Percentiles rank a stretch among this genome's conserved stretches.
phyloP scores from a whole-genome alignment of 2,329 filamentous ascomycete genomes.

The Aspergillus tanneri region DNA sequence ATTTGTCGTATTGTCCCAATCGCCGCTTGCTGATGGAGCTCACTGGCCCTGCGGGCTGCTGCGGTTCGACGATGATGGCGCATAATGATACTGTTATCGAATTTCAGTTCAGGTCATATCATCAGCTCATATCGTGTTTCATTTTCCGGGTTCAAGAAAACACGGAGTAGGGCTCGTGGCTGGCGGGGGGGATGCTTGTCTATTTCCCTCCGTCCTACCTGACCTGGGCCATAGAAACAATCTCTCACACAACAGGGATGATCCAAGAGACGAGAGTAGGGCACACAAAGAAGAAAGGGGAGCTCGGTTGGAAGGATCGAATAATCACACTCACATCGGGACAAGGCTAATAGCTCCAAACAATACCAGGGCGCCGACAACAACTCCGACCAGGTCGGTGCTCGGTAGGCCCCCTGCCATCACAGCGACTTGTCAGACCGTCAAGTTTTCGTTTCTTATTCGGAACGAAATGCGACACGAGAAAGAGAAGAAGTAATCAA shows the following conservation, averaged over 20 bases:
- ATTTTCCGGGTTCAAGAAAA: not conserved
- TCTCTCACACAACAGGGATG: slow-evolving; percentile 14
- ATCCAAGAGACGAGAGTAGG: not conserved
- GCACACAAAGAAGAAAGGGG: slow-evolving; percentile 13
- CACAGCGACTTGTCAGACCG: not conserved
- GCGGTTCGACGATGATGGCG: slow-evolving; percentile 23
- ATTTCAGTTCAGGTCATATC: not conserved
- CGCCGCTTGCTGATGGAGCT: slow-evolving; percentile 14
- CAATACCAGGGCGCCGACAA: slow-evolving; percentile 30
- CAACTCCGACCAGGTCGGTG: slow-evolving; percentile 29
- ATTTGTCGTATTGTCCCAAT: slow-evolving; percentile 19
- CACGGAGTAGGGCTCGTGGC: not conserved
- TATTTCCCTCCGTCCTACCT: not conserved
- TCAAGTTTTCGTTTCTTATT: not conserved
- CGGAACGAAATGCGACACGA: slow-evolving; percentile 7
- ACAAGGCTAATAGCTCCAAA: slow-evolving; percentile 31
- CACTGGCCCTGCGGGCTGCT: slow-evolving; percentile 12
- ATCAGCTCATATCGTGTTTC: not conserved
- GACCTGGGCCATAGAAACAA: slow-evolving; percentile 13
- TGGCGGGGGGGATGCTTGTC: not conserved
- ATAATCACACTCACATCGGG: slow-evolving; percentile 28
- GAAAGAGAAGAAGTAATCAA: slow-evolving; percentile 6
- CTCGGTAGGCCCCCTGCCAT: slow-evolving; percentile 25
- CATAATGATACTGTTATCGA: slow-evolving; percentile 24
- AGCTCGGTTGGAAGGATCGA: slow-evolving; percentile 10